Percentiles rank a stretch among this genome's conserved stretches.
These are phyloP conservation scores for Euclidium syriacum DNA, from an alignment of 345 rosid genomes.

Conservation along the genomic window DNA sequence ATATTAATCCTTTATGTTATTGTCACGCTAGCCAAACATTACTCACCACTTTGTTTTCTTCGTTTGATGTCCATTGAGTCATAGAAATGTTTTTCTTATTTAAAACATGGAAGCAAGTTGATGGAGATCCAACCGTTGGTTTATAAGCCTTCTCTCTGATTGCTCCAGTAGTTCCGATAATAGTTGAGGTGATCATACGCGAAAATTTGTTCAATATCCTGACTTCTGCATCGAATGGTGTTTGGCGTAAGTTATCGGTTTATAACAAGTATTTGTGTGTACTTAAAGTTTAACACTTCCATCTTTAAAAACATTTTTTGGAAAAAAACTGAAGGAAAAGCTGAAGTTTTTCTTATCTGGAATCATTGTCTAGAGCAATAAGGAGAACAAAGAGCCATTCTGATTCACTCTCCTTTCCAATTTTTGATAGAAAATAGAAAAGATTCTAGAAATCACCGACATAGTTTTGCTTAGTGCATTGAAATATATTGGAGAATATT, in stretches of 20 bases:
- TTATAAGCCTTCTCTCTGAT: conserved; percentile 81
- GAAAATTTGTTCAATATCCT: conserved; percentile 83
- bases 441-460: conserved; percentile 83
- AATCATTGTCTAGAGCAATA: conserved; percentile 43
- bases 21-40: conserved; percentile 50
- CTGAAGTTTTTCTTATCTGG: background rate
- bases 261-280: conserved; percentile 79
- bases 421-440: conserved; percentile 64
- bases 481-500: no score
- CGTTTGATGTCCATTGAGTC: background rate
- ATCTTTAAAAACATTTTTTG: no score
- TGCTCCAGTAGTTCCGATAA: conserved; percentile 82
- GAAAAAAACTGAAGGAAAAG: background rate
- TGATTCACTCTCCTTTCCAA: conserved; percentile 72
- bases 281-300: conserved; percentile 50
- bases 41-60: conserved; percentile 8
- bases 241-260: conserved; percentile 65
- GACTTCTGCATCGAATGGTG: conserved; percentile 44
- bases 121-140: conserved; percentile 70
- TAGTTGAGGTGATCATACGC: conserved; percentile 69
- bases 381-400: conserved; percentile 79
- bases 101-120: conserved; percentile 38
- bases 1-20: no score
- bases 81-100: background rate
- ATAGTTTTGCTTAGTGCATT: no score